Evolutionary conservation across 768 basidiomycete genomes (phyloP), one percentile per base, ranked within the genome.

Genomic region (Panaeolus papilionaceus): DNA sequence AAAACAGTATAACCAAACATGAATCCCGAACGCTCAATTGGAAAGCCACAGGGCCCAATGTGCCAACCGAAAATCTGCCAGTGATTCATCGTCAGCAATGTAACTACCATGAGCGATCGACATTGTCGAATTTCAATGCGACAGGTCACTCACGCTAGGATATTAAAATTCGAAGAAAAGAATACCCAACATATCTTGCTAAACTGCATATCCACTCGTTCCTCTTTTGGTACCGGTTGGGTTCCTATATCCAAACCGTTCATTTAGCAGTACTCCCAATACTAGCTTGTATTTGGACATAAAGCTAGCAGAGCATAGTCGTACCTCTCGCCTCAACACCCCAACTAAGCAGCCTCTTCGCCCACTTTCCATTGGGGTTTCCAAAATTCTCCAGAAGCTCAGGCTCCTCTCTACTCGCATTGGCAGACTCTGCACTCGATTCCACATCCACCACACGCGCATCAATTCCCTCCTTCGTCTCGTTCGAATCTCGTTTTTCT

Each of bases 111-210:
- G 39, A n/a, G 11, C 12, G n/a, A 2, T 37, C 23, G 37, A 18
- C 12, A 47, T 47, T 47, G 3, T 16, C 1, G 8, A 3, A 33
- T 8, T 16, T 18, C 23, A 23, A 23, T 23, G 40, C 16, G 54
- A n/a, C 14, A 42, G 33, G 49, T 12, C 45, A 74, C 82, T 69
- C 72, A 84, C 80, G 83, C 82, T 49, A 92, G 81, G 62, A 92
- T 88, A 71, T 92, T 92, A 74, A 87, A 80, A 75, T 92, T 92
- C 66, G 86, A 83, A 1, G 91, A 87, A 73, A 93, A 89, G 89
- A 89, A 93, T 8, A 92, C 82, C 77, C 92, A 92, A 80, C 92
- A 92, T 28, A 91, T 82, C 70, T 92, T 91, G 76, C 79, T 85
- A 71, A 86, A 86, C 64, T 88, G 88, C 8, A 81, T 84, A 69